phyloP scores from a whole-genome alignment of 495 filamentous ascomycete genomes.

The Viridothelium virens region DNA sequence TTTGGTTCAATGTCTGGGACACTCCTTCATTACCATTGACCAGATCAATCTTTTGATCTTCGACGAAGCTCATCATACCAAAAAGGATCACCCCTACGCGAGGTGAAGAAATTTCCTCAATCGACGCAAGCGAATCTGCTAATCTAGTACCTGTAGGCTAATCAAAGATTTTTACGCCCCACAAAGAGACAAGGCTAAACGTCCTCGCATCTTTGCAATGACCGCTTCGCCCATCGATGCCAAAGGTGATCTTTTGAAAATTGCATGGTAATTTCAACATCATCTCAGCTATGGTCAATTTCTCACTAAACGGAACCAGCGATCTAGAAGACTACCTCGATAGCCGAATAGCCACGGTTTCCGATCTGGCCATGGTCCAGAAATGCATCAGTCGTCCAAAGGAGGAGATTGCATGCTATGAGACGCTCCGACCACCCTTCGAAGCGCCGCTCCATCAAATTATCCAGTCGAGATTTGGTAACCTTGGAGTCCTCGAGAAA shows the following conservation, averaged over 20 bases:
- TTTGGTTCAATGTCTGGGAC: slow-evolving; percentile 66
- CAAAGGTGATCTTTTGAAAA: slow-evolving; percentile 58
- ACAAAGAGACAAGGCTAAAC: slow-evolving; percentile 36
- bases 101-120: slow-evolving; percentile 36
- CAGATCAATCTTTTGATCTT: slow-evolving; percentile 89
- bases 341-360: slow-evolving; percentile 73
- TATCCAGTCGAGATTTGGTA: slow-evolving; percentile 49
- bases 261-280: slow-evolving; percentile 47
- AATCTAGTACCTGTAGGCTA: slow-evolving; percentile 43
- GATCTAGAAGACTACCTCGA: slow-evolving; percentile 73
- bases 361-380: slow-evolving; percentile 54
- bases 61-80: slow-evolving; percentile 94
- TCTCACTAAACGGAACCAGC: slow-evolving; percentile 31
- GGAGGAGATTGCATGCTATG: slow-evolving; percentile 56
- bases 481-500: slow-evolving; percentile 49
- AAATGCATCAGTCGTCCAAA: slow-evolving; percentile 51
- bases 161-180: slow-evolving; percentile 76
- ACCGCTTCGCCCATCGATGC: slow-evolving; percentile 95
- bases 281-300: background rate
- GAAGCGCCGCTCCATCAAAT: slow-evolving; percentile 56
- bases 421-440: slow-evolving; percentile 42
- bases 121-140: background rate
- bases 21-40: slow-evolving; percentile 71
- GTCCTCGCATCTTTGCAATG: slow-evolving; percentile 90
- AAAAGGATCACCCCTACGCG: slow-evolving; percentile 89